Base-by-base conservation (phyloP, 208 protist species). In the Porcisia hertigi region DNA sequence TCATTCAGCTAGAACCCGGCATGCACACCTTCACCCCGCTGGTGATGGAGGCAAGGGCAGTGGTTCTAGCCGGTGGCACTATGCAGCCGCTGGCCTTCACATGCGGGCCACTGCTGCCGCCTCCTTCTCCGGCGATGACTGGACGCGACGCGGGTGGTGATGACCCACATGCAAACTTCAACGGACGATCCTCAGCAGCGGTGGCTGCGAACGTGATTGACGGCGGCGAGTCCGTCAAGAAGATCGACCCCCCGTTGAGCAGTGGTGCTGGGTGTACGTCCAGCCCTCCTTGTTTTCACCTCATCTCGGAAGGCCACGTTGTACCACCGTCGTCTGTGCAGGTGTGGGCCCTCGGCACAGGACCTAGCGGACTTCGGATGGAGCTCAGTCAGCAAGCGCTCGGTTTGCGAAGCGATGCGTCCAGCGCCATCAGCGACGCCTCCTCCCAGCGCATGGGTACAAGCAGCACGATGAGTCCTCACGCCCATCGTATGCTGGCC, bases 1-100 rank as follows among this genome's bases (percentile, higher is more conserved):
- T 97, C 0, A 47, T 97, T 4, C 93, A 95, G 80, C 79, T 94
- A 16, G 86, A 93, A 66, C 89, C 91, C 2, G 89, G 91, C 57
- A 69, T 25, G 63, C 75, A 92, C 86, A 90, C 91, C 86, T 72
- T 89, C 81, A 60, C 71, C 47, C 88, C 90, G 6, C 60, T 95
- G 9, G 57, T 92, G 52, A 71, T 72, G 49, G 78, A 92, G 23
- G 89, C 94, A 2, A 77, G 80, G 45, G 81, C 88, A 0, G 86
- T 93, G 18, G 81, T 98, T 30, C 76, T 98, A 34, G 93, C 92
- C 9, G 97, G 97, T 30, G 97, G 97, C 23, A 99, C 97, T 0
- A 98, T 99, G 94, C 89, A 95, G 75, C 97, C 97, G 0, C 84
- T 97, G 23, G 75, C 82, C 12, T 89, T 97, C 14, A 90, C 95